Evolutionary conservation across 2,329 filamentous ascomycete genomes (phyloP), one percentile per base, ranked within the genome.

Genomic region (Cyphellophora attinorum): DNA sequence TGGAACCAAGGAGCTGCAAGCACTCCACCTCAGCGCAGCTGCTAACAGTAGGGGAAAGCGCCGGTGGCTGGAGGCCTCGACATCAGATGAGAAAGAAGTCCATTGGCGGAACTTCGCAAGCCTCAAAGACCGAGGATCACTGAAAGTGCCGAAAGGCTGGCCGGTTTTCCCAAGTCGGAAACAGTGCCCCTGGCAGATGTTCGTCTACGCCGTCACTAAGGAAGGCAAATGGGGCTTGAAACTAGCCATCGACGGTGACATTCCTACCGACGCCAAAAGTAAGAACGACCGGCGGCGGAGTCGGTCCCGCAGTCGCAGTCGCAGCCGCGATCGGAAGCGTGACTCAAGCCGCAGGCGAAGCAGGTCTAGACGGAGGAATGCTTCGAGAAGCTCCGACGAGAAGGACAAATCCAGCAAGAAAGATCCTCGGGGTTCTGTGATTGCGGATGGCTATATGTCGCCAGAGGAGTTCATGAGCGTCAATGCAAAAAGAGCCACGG

Each of bases 111-210:
- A 31, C 29, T 31, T 31, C n/a, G 29, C 29, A 6, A 18, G 13
- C 15, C 15, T 18, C 29, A 14, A 31, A 12, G 6, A 18, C 10
- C n/a, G n/a, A n/a, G n/a, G n/a, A n/a, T n/a, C n/a, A n/a, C 15
- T 31, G 6, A 31, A 19, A 12, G 15, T 31, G 15, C 29, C 29
- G 8, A 31, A 31, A n/a, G 3, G 19, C 29, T 16, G 10, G 6
- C 15, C 19, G 6, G 3, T 4, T 3, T 31, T 31, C 29, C 29
- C 29, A 11, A 12, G 15, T 11, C 12, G 29, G 6, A 14, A 18
- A 6, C 29, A 31, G n/a, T 31, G 29, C 19, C 29, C 29, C 12
- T 31, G 29, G 29, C 16, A 4, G 15, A 31, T 31, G 29, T 31
- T 31, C 19, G 29, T 31, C 6, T 31, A 31, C 29, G 19, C 29